Evolutionary conservation across 1,284 basidiomycete genomes (phyloP).

Genomic region (Ceratobasidium sp.): DNA sequence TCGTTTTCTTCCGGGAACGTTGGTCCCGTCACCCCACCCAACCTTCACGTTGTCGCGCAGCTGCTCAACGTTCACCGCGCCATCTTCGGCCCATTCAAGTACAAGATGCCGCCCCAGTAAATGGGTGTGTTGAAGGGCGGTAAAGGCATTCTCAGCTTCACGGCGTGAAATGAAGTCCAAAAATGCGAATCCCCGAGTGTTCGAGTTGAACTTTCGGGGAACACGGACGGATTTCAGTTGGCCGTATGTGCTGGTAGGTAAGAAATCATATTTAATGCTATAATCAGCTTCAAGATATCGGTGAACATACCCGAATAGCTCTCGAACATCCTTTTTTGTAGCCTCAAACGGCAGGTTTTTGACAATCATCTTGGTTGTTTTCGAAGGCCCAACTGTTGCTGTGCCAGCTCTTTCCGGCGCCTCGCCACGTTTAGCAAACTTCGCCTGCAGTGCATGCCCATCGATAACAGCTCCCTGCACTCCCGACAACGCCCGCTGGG

Average conservation of each 20-base stretch:
- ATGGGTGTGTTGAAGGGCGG: slow-evolving; percentile 91
- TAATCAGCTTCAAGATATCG: neutral
- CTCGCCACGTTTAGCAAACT: slow-evolving; percentile 74
- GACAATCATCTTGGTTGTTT: slow-evolving; percentile 91
- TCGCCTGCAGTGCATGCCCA: slow-evolving; percentile 86
- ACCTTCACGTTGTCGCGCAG: slow-evolving; percentile 84
- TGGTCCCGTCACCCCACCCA: slow-evolving; percentile 72
- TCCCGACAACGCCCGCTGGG: slow-evolving; percentile 80
- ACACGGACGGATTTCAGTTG: slow-evolving; percentile 91
- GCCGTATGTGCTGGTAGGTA: slow-evolving; percentile 79
- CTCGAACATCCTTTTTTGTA: slow-evolving; percentile 90
- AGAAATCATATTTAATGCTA: slow-evolving; percentile 10
- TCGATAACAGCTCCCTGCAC: slow-evolving; percentile 89
- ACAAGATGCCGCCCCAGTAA: slow-evolving; percentile 95
- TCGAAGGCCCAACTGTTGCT: slow-evolving; percentile 57
- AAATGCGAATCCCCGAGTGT: slow-evolving; percentile 94
- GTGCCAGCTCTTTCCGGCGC: slow-evolving; percentile 57
- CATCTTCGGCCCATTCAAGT: slow-evolving; percentile 91
- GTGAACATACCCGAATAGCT: slow-evolving; percentile 80
- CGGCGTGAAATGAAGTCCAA: slow-evolving; percentile 89
- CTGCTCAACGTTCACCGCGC: slow-evolving; percentile 69
- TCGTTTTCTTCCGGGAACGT: slow-evolving; percentile 75
- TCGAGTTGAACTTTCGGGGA: slow-evolving; percentile 87
- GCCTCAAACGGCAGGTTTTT: slow-evolving; percentile 99
- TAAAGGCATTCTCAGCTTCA: slow-evolving; percentile 89